phyloP scores from a whole-genome alignment of 1,284 basidiomycete species.

The Golubevia pallescens region DNA sequence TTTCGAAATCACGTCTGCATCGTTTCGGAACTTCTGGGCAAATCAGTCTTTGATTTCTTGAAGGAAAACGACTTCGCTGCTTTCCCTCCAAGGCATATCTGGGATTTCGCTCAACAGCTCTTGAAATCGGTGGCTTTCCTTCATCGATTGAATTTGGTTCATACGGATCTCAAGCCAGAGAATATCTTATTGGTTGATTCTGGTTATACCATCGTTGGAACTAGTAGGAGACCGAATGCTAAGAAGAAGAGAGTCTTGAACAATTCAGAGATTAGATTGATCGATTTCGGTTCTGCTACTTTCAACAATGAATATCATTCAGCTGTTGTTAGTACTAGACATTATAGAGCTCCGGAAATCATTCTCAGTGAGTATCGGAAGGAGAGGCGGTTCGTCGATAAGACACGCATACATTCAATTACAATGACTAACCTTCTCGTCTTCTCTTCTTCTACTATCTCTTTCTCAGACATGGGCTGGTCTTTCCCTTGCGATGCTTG shows the following conservation, averaged over 20 bases:
- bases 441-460: neutral
- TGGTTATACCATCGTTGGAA: slow-evolving; percentile 34
- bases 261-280: slow-evolving; percentile 60
- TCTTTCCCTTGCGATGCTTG: slow-evolving; percentile 63
- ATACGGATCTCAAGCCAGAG: slow-evolving; percentile 64
- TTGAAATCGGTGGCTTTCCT: slow-evolving; percentile 59
- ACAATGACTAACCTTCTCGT: neutral
- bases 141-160: slow-evolving; percentile 54
- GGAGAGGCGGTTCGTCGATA: neutral
- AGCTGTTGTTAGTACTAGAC: slow-evolving; percentile 60
- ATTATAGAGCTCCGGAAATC: slow-evolving; percentile 64
- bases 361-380: slow-evolving; percentile 34
- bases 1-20: slow-evolving; percentile 64
- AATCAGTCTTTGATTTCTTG: slow-evolving; percentile 63
- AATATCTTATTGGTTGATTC: slow-evolving; percentile 58
- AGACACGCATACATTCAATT: neutral
- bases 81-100: slow-evolving; percentile 57
- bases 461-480: slow-evolving; percentile 51
- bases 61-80: slow-evolving; percentile 63
- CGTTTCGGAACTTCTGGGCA: slow-evolving; percentile 61
- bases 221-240: slow-evolving; percentile 15
- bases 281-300: slow-evolving; percentile 63
- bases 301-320: slow-evolving; percentile 64
- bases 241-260: slow-evolving; percentile 29
- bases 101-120: slow-evolving; percentile 60